Base-by-base conservation (phyloP, 1,139 yeast species). In the Suhomyces atakaporum region DNA sequence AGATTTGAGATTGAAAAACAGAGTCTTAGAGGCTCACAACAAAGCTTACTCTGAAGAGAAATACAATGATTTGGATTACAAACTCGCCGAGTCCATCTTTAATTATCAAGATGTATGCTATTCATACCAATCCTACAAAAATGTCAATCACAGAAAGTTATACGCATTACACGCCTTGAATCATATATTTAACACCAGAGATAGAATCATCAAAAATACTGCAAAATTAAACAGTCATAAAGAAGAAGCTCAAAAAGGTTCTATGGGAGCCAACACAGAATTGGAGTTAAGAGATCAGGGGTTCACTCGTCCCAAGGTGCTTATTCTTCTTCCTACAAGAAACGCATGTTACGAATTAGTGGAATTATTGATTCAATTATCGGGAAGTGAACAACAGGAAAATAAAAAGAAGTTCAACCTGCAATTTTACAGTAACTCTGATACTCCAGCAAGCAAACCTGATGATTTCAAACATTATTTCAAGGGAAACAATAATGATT, bases 401-500 rank as follows among this genome's bases (percentile, higher is more conserved):
- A 89, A 90, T 60, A 79, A 77, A 47, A 81, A 81, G 47, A 79
- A 89, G 49, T 89, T 92, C 55, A 74, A 65, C 31, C 70, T 69
- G 9, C 95, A 89, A 46, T 92, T 86, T 58, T 76, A 65, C 51
- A 75, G 74, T 13, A 74, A 72, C 16, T 81, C 83, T 12, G 62
- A 66, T 1, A 72, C 77, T 1, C 75, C 75, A 4, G 73, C 63
- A 7, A 66, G 73, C 28, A 92, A 87, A 54, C 96, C 97, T 0
- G 84, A 77, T 7, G 96, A 92, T 53, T 92, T 90, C 61, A 78
- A 75, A 50, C 78, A 81, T 37, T 64, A 80, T 31, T 94, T 92
- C 65, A 79, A 79, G 43, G 99, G 99, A 7, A 89, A 90, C 62
- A 81, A 90, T 24, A 88, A 86, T 54, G 98, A 94, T 68, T 84